A percentile compares a stretch with the other conserved stretches of the same genome.
Conservation (phyloP, 2,329 filamentous ascomycete genomes). For the Pseudogymnoascus sp. region DNA sequence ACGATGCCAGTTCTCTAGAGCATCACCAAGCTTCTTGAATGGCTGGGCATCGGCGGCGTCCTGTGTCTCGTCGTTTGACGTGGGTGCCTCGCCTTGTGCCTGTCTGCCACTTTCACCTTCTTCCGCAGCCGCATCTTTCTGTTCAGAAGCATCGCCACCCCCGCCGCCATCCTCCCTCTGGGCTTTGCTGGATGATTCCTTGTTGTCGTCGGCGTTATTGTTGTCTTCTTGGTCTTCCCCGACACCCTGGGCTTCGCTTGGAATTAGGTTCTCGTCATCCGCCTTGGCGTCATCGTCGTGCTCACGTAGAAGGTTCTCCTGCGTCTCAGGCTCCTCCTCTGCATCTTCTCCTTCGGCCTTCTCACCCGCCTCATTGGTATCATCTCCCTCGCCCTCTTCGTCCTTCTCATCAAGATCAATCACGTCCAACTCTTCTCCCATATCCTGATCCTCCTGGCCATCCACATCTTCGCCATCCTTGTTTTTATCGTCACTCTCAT, state of each 20-base stretch:
- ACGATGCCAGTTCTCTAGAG: conserved; percentile 85
- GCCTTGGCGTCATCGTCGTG: conserved; percentile 42
- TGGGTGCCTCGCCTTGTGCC: conserved; percentile 34
- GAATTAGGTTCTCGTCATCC: conserved; percentile 54
- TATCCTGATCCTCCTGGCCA: conserved; percentile 35
- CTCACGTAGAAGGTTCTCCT: conserved; percentile 32
- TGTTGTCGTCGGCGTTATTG: conserved; percentile 53
- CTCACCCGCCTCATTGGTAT: conserved; percentile 46
- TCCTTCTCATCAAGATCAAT: conserved; percentile 27
- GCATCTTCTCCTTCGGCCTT: conserved; percentile 40
- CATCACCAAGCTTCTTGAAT: conserved; percentile 91
- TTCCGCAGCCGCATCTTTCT: conserved; percentile 55
- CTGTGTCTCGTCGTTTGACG: conserved; percentile 30
- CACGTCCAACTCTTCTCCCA: conserved; percentile 28
- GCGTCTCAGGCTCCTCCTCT: conserved; percentile 46
- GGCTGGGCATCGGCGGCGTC: conserved; percentile 51
- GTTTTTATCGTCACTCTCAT: conserved; percentile 38
- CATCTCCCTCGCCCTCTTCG: conserved; percentile 28
- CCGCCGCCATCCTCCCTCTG: conserved; percentile 60
- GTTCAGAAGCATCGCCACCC: conserved; percentile 56
- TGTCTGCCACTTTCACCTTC: conserved; percentile 48
- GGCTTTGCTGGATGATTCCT: conserved; percentile 51
- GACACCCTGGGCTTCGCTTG: conserved; percentile 55
- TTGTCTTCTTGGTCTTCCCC: conserved; percentile 56
- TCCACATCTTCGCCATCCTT: conserved; percentile 32